Evolutionary conservation across 306 rosid genomes (phyloP), one percentile per base, ranked within the genome.

Genomic region (Quercus engelmannii): DNA sequence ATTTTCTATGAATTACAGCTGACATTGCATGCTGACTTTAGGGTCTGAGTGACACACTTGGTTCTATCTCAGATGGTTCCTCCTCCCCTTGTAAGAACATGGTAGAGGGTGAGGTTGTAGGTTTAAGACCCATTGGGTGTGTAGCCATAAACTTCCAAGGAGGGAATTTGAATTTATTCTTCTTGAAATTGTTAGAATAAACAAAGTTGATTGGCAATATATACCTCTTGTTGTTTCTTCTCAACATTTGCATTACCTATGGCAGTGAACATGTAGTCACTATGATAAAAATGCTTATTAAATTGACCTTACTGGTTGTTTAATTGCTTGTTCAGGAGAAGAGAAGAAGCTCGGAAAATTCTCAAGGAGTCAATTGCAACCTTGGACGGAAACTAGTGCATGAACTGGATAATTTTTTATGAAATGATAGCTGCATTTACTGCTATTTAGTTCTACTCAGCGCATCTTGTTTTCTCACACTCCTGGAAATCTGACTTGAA

Each of bases 301-400:
- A 5, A 17, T 15, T 68, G 58, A 67, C 38, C 26, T 63, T 55
- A 76, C 43, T 6, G 3, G 15, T 73, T 21, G 23, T 43, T 21
- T 17, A 13, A 73, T 67, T 76, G 57, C 77, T 58, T 73, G 79
- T 61, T 14, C 78, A 94, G 99, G 84, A 92, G 99, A 83, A 92
- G 97, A 87, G 94, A 86, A 85, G 95, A 92, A 79, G 97, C 99
- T 7, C 91, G 85, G 62, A 81, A 77, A 79, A 82, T 94, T 81
- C 93, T 92, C 78, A 91, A 90, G 74, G 97, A 92, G 82, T 86
- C 97, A 55, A 84, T 95, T 56, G 89, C 83, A 77, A 83, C 92
- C 38, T 80, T 91, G 81, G 98, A 89, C 21, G 90, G 89, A 73
- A 84, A 90, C 14, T 80, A 76, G 81, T 55, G 78, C 79, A 31